Evolutionary conservation across 2,329 filamentous ascomycete species (phyloP), one percentile per base, ranked within the genome.

Genomic region (Fusarium caatingaense): DNA sequence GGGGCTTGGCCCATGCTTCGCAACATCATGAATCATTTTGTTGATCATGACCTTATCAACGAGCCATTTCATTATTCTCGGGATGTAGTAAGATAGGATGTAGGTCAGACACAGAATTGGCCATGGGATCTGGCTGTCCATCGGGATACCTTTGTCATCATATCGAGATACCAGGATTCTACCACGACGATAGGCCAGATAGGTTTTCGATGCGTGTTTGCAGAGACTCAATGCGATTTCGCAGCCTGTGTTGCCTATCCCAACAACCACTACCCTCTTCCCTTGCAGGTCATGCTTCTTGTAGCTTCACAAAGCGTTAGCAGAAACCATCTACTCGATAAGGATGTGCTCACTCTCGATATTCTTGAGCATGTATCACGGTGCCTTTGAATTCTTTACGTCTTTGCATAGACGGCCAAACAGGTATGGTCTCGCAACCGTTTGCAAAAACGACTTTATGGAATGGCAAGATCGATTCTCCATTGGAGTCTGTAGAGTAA

Each of bases 401-500:
- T 10, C 30, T n/a, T 9, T 13, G 20, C 30, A 50, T 50, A 5
- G 30, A 23, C 0, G 47, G 47, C 28, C 28, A 50, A 5, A 25
- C n/a, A 15, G 47, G 30, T 6, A 50, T 4, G 10, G n/a, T 34
- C 16, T 50, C 28, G 15, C 28, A 34, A 23, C 47, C 28, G 8
- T 6, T 32, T 0, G n/a, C 16, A 16, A 50, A 50, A 6, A 50
- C 28, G 5, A 50, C 20, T n/a, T 25, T 34, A 12, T 37, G 20
- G 20, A 50, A 50, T 3, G 28, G 9, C 6, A 34, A 5, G 2
- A 37, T 3, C 15, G 10, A 20, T 8, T 50, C 16, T 12, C 10
- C 30, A 23, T 25, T 3, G 0, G 20, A 1, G 10, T 9, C 4
- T 13, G 32, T 6, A 11, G 16, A 18, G 6, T 34, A n/a, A n/a